Percentiles rank a stretch among this genome's conserved stretches.
Conservation (phyloP, 305 asterid genomes). For the Fraxinus greggii region DNA sequence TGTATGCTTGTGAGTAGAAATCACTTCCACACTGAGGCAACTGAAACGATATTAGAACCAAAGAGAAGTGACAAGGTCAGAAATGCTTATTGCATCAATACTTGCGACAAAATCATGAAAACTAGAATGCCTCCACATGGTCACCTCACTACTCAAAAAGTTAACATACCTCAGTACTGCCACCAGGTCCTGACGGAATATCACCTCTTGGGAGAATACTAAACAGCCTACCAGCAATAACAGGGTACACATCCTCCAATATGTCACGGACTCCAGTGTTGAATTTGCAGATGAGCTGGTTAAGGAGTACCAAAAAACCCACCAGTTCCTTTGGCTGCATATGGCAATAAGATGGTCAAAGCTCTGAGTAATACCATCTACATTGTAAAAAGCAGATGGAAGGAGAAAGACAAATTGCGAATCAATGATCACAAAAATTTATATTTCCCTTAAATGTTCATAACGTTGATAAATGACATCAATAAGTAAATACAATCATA, state of each 20-base stretch:
- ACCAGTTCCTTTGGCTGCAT: slow-evolving; percentile 88
- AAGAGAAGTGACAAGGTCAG: background rate
- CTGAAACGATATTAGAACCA: slow-evolving; percentile 5
- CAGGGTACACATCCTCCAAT: slow-evolving; percentile 81
- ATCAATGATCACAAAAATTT: background rate
- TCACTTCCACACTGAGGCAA: background rate
- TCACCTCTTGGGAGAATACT: slow-evolving; percentile 69
- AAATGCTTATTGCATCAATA: background rate
- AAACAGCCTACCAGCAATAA: slow-evolving; percentile 64
- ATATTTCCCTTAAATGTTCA: background rate
- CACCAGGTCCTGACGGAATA: slow-evolving; percentile 67
- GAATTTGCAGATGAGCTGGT: slow-evolving; percentile 94
- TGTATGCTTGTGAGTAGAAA: background rate
- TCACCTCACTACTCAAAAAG: background rate
- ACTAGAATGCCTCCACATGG: background rate
- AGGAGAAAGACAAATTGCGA: slow-evolving; percentile 8
- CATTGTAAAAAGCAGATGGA: background rate
- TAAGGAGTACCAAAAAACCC: slow-evolving; percentile 73
- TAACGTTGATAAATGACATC: background rate
- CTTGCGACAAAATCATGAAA: background rate
- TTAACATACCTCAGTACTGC: slow-evolving; percentile 77
- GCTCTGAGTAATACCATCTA: slow-evolving; percentile 16
- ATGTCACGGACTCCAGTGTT: slow-evolving; percentile 57
- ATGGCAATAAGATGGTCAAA: slow-evolving; percentile 16
- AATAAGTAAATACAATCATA: background rate